Conservation (phyloP, 164 flowering plant genomes). For the Cinnamomum micranthum region DNA sequence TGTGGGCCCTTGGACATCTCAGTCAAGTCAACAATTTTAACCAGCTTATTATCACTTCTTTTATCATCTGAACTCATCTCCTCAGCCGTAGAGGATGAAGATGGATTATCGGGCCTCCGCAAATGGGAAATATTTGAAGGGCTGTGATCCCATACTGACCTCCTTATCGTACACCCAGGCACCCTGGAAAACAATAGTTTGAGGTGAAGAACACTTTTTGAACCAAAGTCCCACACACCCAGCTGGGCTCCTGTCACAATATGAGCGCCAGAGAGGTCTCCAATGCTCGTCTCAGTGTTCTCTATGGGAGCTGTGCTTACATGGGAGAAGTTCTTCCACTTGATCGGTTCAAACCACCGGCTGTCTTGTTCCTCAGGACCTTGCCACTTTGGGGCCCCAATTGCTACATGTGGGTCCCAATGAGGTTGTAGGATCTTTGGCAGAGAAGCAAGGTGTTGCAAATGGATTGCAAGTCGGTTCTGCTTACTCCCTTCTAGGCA, state of each 20-base stretch:
- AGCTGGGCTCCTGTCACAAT: conserved; percentile 97
- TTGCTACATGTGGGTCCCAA: conserved; percentile 85
- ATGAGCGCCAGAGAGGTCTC: conserved; percentile 94
- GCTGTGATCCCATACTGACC: conserved; percentile 96
- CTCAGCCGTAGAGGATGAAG: conserved; percentile 35
- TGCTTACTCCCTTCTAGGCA: conserved; percentile 80
- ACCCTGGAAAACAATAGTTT: conserved; percentile 94
- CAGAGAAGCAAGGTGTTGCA: conserved; percentile 86
- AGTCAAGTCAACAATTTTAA: conserved; percentile 67
- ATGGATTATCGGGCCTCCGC: conserved; percentile 32
- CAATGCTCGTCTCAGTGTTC: conserved; percentile 76
- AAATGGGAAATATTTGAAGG: conserved; percentile 33
- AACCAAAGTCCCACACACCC: conserved; percentile 96
- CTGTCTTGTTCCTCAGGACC: conserved; percentile 99
- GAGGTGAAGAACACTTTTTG: conserved; percentile 84
- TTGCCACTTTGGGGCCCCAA: conserved; percentile 96
- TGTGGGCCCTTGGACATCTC: conserved; percentile 96
- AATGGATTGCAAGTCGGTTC: conserved; percentile 76
- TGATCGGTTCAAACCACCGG: conserved; percentile 97
- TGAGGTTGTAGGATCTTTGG: conserved; percentile 95
- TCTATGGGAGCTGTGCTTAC: conserved; percentile 98
- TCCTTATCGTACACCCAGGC: conserved; percentile 92
- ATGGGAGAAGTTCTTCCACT: conserved; percentile 98
- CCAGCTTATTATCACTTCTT: conserved; percentile 56
- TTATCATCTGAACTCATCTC: conserved; percentile 38